phyloP scores from a whole-genome alignment of 2,329 filamentous ascomycete species.

The Fusarium concolor region DNA sequence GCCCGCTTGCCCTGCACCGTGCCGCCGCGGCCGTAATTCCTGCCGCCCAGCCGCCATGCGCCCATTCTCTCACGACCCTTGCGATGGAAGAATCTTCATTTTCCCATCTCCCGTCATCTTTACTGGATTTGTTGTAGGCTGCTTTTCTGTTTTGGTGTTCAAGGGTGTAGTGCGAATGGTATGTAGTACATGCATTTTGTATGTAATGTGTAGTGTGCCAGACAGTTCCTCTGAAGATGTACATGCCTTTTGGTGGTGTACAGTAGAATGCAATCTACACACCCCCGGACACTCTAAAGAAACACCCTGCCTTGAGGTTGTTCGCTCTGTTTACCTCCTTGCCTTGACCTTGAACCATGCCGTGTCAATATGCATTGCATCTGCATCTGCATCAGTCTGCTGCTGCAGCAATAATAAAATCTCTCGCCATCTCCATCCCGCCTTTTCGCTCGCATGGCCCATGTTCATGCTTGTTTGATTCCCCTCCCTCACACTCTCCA shows the following conservation, averaged over 20 bases:
- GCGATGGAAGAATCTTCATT: constrained; percentile 16
- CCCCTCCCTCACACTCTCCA: constrained; percentile 23
- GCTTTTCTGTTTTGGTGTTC: constrained; percentile 8
- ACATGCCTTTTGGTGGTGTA: constrained; percentile 12
- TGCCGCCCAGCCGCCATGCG: constrained; percentile 34
- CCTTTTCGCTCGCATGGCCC: constrained; percentile 34
- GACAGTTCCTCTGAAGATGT: constrained; percentile 12
- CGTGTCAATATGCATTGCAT: constrained; percentile 28
- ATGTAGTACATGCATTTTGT: constrained; percentile 14
- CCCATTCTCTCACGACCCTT: constrained; percentile 11
- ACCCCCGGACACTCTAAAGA: constrained; percentile 11
- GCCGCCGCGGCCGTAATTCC: constrained; percentile 36
- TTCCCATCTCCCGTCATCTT: not conserved
- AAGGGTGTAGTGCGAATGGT: constrained; percentile 16
- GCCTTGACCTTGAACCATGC: constrained; percentile 30
- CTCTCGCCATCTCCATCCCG: constrained; percentile 39
- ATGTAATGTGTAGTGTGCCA: constrained; percentile 26
- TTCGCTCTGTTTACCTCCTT: constrained; percentile 18
- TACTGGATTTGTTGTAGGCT: not conserved
- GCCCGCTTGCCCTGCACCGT: constrained; percentile 13
- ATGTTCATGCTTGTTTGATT: constrained; percentile 19
- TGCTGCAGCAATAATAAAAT: constrained; percentile 36
- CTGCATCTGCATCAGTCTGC: constrained; percentile 9
- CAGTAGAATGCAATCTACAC: not conserved
- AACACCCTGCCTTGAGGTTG: constrained; percentile 15